Base-by-base conservation (phyloP, 306 rosid species). In the Vicia sativa region DNA sequence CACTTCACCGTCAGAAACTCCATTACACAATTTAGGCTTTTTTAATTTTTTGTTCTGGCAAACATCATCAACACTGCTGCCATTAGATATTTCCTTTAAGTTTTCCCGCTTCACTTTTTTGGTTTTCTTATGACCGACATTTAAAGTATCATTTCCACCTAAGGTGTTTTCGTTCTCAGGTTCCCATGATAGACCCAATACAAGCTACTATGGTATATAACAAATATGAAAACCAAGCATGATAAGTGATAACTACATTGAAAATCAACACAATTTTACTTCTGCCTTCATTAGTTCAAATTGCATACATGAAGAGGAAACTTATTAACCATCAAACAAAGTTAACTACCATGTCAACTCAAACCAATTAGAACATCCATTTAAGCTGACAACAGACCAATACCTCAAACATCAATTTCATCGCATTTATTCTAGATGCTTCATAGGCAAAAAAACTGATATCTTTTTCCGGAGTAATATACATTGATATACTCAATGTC, bases 401-500 rank as follows among this genome's bases (percentile, higher is more conserved):
- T n/a, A n/a, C n/a, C n/a, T n/a, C n/a, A n/a, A n/a, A n/a, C n/a
- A n/a, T n/a, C n/a, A n/a, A n/a, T n/a, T n/a, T n/a, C n/a, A n/a
- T n/a, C n/a, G n/a, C n/a, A n/a, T 87, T 93, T 77, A 93, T 87
- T 37, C 73, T 76, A 55, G 84, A 77, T 12, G 87, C 97, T 25
- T 85, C 88, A 11, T 45, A 55, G 14, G 90, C 82, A 16, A 92
- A 88, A 77, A 93, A 93, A 81, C 96, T 56, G 71, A 78, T 72
- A 68, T 93, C 99, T 49, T 83, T 72, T 59, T 25, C 71, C 8
- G 97, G 97, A 74, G 91, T 87, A 49, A 93, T 85, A 74, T 93
- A 85, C 97, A 93, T 93, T 3, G 99, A 90, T 68, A 93, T 86
- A 84, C 90, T 90, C 78, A 82, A 77, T 11, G 80, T 81, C 9